Percentiles rank a stretch among this genome's conserved stretches.
These are phyloP conservation scores for Blastomyces emzantsi DNA, from an alignment of 2,329 filamentous ascomycete species.

Conservation along the genomic window DNA sequence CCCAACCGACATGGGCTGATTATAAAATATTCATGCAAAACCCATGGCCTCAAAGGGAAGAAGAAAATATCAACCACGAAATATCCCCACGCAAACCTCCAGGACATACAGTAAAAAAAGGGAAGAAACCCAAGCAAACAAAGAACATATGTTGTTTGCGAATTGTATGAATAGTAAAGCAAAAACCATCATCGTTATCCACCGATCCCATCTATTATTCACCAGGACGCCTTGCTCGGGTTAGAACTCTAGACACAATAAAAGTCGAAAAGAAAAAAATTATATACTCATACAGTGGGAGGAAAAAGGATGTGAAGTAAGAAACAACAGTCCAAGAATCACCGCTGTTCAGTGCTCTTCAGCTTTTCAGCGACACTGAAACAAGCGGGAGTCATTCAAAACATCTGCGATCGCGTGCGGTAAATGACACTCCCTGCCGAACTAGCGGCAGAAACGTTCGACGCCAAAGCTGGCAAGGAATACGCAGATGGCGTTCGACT, in stretches of 20 bases:
- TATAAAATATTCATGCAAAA: background rate
- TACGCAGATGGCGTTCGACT: constrained; percentile 27
- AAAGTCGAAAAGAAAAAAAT: background rate
- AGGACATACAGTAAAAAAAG: background rate
- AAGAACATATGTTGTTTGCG: background rate
- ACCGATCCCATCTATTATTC: background rate
- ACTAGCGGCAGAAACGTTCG: constrained; percentile 26
- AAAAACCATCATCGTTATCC: background rate
- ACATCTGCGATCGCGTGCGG: constrained; percentile 20
- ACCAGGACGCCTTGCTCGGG: background rate
- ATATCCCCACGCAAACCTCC: background rate
- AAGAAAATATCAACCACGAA: background rate
- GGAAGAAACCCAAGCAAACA: background rate
- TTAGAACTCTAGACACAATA: background rate
- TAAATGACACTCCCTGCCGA: constrained; percentile 35
- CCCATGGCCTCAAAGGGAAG: background rate
- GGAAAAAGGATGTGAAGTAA: background rate
- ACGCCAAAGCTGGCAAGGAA: constrained; percentile 28
- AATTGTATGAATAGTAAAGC: background rate
- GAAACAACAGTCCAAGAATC: background rate
- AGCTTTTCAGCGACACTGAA: background rate
- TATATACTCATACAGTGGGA: background rate
- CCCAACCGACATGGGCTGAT: background rate
- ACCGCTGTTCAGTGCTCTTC: background rate
- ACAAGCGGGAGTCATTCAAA: background rate